phyloP scores from a whole-genome alignment of 345 rosid species.

The rapeseed (Brassica napus) region DNA sequence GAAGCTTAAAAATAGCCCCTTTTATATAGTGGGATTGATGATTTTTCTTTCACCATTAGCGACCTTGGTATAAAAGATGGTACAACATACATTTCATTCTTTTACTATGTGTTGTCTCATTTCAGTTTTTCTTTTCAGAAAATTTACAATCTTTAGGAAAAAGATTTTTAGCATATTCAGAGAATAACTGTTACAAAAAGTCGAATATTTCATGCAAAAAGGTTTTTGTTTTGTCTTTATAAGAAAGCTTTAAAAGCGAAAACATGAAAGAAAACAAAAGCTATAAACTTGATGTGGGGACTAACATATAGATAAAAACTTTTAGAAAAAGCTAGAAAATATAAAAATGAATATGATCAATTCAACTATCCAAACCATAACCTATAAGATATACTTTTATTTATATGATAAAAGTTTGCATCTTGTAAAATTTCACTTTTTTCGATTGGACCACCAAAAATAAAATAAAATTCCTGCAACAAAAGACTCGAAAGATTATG shows the following conservation, averaged over 20 bases:
- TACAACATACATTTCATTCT: slow-evolving; percentile 14
- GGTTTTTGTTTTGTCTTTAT: slow-evolving; percentile 25
- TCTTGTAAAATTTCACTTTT: slow-evolving; percentile 29
- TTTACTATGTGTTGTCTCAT: slow-evolving; percentile 32
- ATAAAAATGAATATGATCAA: not conserved
- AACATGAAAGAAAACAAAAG: slow-evolving; percentile 8
- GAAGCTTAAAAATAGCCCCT: too few species aligned
- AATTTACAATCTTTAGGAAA: slow-evolving; percentile 25
- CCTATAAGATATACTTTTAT: not conserved
- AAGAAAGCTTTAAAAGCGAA: slow-evolving; percentile 23
- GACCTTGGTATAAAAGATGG: slow-evolving; percentile 10
- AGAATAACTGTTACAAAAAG: slow-evolving; percentile 25
- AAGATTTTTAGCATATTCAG: slow-evolving; percentile 11
- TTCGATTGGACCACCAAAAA: slow-evolving; percentile 26
- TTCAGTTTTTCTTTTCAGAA: slow-evolving; percentile 31
- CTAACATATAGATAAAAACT: slow-evolving; percentile 7
- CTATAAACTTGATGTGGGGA: slow-evolving; percentile 31
- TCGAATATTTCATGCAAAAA: slow-evolving; percentile 19
- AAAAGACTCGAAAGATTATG: slow-evolving; percentile 28
- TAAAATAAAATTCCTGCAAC: not conserved
- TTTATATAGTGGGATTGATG: too few species aligned
- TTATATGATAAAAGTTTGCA: slow-evolving; percentile 23
- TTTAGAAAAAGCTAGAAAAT: not conserved
- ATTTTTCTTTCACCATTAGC: slow-evolving; percentile 6
- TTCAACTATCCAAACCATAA: not conserved